Percentiles rank a stretch among this genome's conserved stretches.
Conservation (phyloP, 2,329 filamentous ascomycete genomes). For the Cordyceps cateniannulata region DNA sequence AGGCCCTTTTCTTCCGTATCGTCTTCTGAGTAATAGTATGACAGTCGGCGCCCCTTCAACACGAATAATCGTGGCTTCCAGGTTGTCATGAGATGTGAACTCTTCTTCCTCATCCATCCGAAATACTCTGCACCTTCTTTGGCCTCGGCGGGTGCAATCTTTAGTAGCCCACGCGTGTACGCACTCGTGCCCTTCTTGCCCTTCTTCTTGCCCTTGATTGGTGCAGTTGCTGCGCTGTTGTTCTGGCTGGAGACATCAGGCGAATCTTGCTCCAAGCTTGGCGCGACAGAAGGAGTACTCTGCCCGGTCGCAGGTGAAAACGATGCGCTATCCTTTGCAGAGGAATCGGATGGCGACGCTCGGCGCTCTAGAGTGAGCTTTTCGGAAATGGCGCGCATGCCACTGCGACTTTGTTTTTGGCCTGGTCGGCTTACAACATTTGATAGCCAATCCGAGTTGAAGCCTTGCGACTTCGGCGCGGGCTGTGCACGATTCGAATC, state of each 20-base stretch:
- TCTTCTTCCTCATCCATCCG: constrained; percentile 99
- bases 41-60: constrained; percentile 80
- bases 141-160: constrained; percentile 74
- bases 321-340: constrained; percentile 45
- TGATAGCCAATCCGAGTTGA: constrained; percentile 51
- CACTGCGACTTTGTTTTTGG: constrained; percentile 48
- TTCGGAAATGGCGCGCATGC: constrained; percentile 83
- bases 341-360: constrained; percentile 31
- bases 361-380: constrained; percentile 49
- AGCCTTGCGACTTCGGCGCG: constrained; percentile 35
- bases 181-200: constrained; percentile 93
- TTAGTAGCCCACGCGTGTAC: constrained; percentile 78
- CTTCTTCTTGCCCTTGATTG: constrained; percentile 55
- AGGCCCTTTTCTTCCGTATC: constrained; percentile 90
- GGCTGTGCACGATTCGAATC: constrained; percentile 33
- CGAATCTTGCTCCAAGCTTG: constrained; percentile 74
- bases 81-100: constrained; percentile 89
- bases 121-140: constrained; percentile 85
- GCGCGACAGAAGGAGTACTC: constrained; percentile 56
- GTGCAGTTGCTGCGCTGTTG: constrained; percentile 42
- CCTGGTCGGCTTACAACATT: constrained; percentile 43
- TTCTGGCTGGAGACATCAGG: constrained; percentile 48
- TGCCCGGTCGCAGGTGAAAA: constrained; percentile 73
- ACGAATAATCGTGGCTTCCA: constrained; percentile 98
- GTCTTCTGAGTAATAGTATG: constrained; percentile 93